These are phyloP conservation scores for Tothia fuscella DNA, from an alignment of 2,329 filamentous ascomycete genomes.

Conservation along the genomic window DNA sequence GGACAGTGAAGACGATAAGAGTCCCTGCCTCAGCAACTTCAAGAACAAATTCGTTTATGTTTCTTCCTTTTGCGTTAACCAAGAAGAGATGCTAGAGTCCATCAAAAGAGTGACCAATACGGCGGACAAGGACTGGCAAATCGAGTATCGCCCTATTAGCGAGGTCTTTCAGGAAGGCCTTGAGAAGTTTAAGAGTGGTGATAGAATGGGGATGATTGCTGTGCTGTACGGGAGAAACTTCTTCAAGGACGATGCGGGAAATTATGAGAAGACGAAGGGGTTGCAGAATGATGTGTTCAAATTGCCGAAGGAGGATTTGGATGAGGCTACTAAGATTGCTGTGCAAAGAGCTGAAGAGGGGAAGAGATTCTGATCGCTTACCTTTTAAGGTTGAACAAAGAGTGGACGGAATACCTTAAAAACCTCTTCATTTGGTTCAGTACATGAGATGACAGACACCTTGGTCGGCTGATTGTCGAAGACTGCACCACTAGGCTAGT, in stretches of 20 bases:
- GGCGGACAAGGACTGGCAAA: conserved; percentile 23
- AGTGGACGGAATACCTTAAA: too few relatives aligned
- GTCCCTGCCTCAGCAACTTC: background rate
- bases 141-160: conserved; percentile 16
- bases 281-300: conserved; percentile 41
- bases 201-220: conserved; percentile 11
- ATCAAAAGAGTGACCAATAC: conserved; percentile 23
- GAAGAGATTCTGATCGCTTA: too few relatives aligned
- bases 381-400: too few relatives aligned
- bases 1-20: conserved; percentile 16
- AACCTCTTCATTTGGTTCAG: too few relatives aligned
- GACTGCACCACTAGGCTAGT: too few relatives aligned
- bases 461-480: too few relatives aligned
- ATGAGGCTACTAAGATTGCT: conserved; percentile 27
- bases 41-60: conserved; percentile 25
- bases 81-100: conserved; percentile 27
- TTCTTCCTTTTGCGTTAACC: conserved; percentile 24
- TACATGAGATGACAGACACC: too few relatives aligned
- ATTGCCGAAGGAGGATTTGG: conserved; percentile 46
- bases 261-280: conserved; percentile 21
- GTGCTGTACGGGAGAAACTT: conserved; percentile 13
- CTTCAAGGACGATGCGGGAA: conserved; percentile 10
- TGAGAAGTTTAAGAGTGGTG: conserved; percentile 9
- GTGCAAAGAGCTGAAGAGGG: too few relatives aligned
- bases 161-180: conserved; percentile 14